A percentile compares a stretch with the other conserved stretches of the same genome.
These are phyloP conservation scores for Mortierella claussenii DNA, from an alignment of 192 early-diverging fungal species.

Conservation along the genomic window DNA sequence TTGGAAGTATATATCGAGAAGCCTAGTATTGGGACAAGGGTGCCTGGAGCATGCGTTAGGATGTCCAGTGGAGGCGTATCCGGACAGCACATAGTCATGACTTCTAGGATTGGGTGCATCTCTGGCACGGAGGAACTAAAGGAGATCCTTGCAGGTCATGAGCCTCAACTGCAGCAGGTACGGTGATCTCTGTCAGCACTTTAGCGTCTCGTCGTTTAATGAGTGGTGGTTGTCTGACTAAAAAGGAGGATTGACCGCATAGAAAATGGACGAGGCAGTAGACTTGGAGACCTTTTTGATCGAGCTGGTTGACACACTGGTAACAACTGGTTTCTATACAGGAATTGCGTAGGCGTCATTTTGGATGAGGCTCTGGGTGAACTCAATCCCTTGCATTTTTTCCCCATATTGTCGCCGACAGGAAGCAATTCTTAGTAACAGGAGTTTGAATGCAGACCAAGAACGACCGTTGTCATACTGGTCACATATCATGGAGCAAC, in stretches of 20 bases:
- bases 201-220: not conserved
- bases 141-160: constrained; percentile 33
- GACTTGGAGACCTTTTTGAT: constrained; percentile 39
- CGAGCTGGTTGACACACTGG: constrained; percentile 34
- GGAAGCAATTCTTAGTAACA: constrained; percentile 30
- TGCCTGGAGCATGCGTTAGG: not conserved
- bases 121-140: constrained; percentile 31
- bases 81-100: not conserved
- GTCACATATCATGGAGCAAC: constrained; percentile 26
- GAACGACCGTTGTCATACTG: constrained; percentile 20
- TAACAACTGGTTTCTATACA: not conserved
- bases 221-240: not conserved
- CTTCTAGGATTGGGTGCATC: constrained; percentile 10
- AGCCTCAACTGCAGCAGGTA: constrained; percentile 42
- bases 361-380: no score
- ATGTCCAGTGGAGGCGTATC: not conserved
- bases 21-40: not conserved
- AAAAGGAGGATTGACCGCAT: not conserved
- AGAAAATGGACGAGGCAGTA: constrained; percentile 43
- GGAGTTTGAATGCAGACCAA: not conserved
- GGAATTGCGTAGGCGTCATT: not conserved
- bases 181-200: no score
- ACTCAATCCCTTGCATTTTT: no score
- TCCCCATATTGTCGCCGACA: no score
- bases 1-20: constrained; percentile 38